Evolutionary conservation across 2,329 filamentous ascomycete genomes (phyloP).

Genomic region (Claviceps pusilla): DNA sequence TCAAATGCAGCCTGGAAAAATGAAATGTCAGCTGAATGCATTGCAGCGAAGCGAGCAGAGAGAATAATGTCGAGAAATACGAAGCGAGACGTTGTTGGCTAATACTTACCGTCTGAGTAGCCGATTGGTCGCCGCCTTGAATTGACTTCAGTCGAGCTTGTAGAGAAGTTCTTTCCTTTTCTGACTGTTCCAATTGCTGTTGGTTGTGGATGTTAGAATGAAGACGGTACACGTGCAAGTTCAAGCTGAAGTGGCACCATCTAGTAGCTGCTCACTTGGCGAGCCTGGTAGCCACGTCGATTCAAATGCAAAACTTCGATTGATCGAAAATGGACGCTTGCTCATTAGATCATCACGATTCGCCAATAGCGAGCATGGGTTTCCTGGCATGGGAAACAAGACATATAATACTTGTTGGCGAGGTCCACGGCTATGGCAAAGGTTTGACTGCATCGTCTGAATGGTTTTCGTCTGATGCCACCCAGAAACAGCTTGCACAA

Average conservation of each 20-base stretch:
- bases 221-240: not conserved
- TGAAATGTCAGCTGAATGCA: not conserved
- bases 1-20: conserved; percentile 32
- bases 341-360: not conserved
- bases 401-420: not conserved
- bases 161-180: conserved; percentile 40
- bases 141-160: conserved; percentile 39
- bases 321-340: not conserved
- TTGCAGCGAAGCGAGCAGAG: not conserved
- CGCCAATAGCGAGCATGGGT: not conserved
- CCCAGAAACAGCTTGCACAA: not conserved
- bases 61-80: not conserved
- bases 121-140: conserved; percentile 32
- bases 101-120: conserved; percentile 37
- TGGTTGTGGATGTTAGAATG: not conserved
- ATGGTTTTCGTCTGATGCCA: not conserved
- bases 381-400: not conserved
- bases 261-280: not conserved
- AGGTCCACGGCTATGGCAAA: not conserved
- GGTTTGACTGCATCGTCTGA: not conserved
- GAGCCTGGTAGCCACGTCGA: not conserved
- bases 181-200: conserved; percentile 44
- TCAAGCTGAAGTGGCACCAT: not conserved
- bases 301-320: not conserved
- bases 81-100: not conserved